Evolutionary conservation across 352 stramenopile species (phyloP).

Genomic region (Phytophthora cryptogea): DNA sequence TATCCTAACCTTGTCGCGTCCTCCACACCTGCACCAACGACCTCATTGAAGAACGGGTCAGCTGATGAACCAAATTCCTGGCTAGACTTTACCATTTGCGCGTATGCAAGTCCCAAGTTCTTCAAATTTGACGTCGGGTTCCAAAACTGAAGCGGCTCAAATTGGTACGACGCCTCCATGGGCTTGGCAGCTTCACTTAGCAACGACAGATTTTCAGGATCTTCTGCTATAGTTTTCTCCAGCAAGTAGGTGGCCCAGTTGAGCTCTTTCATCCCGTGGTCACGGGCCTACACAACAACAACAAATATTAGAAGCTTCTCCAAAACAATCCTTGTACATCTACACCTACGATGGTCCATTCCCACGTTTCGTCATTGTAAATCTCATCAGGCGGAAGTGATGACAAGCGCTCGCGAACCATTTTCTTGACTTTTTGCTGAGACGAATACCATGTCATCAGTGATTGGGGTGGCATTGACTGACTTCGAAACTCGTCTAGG

Average conservation of each 20-base stretch:
- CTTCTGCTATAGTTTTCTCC: slow-evolving; percentile 78
- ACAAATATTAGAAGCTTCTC: slow-evolving; percentile 3
- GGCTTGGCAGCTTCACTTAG: slow-evolving; percentile 78
- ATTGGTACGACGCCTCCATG: slow-evolving; percentile 66
- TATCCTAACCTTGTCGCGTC: slow-evolving; percentile 42
- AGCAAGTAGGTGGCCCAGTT: slow-evolving; percentile 89
- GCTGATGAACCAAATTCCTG: slow-evolving; percentile 39
- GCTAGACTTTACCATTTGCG: slow-evolving; percentile 92
- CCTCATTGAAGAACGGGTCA: slow-evolving; percentile 59
- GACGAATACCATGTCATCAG: slow-evolving; percentile 54
- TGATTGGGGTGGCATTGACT: slow-evolving; percentile 10
- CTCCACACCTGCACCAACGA: slow-evolving; percentile 41
- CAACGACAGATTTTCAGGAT: slow-evolving; percentile 64
- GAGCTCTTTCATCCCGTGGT: slow-evolving; percentile 77
- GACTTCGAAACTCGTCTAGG: slow-evolving; percentile 54
- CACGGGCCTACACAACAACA: slow-evolving; percentile 48
- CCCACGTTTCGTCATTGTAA: slow-evolving; percentile 92
- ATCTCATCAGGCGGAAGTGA: slow-evolving; percentile 57
- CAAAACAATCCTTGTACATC: not conserved
- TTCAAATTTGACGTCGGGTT: slow-evolving; percentile 78
- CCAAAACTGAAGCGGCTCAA: slow-evolving; percentile 72
- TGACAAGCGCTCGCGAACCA: slow-evolving; percentile 45
- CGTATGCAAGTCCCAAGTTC: slow-evolving; percentile 93
- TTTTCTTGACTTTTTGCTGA: slow-evolving; percentile 39
- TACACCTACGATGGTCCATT: slow-evolving; percentile 87